These are phyloP conservation scores for Xylogone sp. DNA, from an alignment of 2,329 filamentous ascomycete species.

Conservation along the genomic window DNA sequence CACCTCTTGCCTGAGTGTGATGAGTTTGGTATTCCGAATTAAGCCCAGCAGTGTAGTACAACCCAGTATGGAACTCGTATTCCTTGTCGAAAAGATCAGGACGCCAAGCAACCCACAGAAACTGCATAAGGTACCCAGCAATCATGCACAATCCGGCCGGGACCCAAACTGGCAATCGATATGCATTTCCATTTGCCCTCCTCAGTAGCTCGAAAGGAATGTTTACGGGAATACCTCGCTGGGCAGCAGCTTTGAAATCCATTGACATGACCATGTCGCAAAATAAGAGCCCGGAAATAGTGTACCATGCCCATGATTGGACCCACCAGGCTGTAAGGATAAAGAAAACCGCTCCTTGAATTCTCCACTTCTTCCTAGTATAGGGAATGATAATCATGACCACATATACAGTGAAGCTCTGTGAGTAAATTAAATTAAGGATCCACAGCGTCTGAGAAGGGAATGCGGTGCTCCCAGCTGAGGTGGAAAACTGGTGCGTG, in stretches of 20 bases:
- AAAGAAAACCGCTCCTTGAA: constrained; percentile 28
- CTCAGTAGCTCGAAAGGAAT: constrained; percentile 1
- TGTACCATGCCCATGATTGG: constrained; percentile 43
- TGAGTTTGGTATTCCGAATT: constrained; percentile 30
- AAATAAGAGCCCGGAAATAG: constrained; percentile 36
- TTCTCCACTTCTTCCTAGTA: constrained; percentile 14
- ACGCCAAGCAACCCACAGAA: constrained; percentile 37
- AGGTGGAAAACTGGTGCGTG: constrained; percentile 31
- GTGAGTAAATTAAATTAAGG: constrained; percentile 39
- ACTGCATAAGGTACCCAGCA: constrained; percentile 36
- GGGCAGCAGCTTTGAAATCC: constrained; percentile 27
- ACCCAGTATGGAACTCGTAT: constrained; percentile 34
- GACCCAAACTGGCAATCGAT: constrained; percentile 27
- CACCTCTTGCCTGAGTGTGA: constrained; percentile 34
- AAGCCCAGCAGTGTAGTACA: constrained; percentile 34
- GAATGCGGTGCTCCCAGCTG: constrained; percentile 38
- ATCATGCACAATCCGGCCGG: constrained; percentile 27
- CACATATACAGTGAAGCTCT: constrained; percentile 45
- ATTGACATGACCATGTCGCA: constrained; percentile 38
- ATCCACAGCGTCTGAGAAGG: constrained; percentile 43
- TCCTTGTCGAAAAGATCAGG: constrained; percentile 33
- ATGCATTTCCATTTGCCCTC: constrained; percentile 5
- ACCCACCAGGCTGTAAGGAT: constrained; percentile 42
- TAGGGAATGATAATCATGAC: constrained; percentile 40
- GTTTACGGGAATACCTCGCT: constrained; percentile 18